phyloP scores from a whole-genome alignment of 2,329 filamentous ascomycete genomes.

The Arthrobotrys sinensis region DNA sequence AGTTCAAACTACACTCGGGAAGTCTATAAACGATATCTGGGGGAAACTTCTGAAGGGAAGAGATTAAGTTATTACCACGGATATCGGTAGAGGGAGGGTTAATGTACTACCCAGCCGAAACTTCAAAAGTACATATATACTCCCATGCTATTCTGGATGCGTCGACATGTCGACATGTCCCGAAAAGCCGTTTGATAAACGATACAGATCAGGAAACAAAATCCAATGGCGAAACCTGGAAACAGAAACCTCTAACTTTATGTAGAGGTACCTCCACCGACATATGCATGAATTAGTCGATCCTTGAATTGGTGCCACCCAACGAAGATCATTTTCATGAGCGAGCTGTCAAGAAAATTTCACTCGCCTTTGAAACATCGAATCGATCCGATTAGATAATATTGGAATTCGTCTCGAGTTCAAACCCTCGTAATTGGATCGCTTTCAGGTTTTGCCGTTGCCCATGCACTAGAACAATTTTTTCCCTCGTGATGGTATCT shows the following conservation, averaged over 20 bases:
- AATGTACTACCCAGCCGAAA: neutral
- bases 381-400: constrained; percentile 8
- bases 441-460: neutral
- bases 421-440: constrained; percentile 18
- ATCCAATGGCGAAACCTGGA: neutral
- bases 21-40: constrained; percentile 21
- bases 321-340: constrained; percentile 24
- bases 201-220: constrained; percentile 7
- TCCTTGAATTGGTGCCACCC: constrained; percentile 15
- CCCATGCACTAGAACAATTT: neutral
- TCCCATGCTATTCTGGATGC: neutral
- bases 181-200: constrained; percentile 27
- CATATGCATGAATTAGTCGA: neutral
- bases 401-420: neutral
- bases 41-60: too few species aligned
- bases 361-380: neutral
- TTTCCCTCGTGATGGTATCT: constrained; percentile 15
- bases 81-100: neutral
- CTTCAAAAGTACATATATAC: neutral
- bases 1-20: neutral
- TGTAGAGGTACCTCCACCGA: neutral
- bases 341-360: constrained; percentile 29
- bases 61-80: neutral
- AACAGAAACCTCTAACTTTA: neutral
- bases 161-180: neutral